Percentiles rank a stretch among this genome's conserved stretches.
These are phyloP conservation scores for Xerocomellus amylosporus DNA, from an alignment of 768 basidiomycete genomes.

Conservation along the genomic window DNA sequence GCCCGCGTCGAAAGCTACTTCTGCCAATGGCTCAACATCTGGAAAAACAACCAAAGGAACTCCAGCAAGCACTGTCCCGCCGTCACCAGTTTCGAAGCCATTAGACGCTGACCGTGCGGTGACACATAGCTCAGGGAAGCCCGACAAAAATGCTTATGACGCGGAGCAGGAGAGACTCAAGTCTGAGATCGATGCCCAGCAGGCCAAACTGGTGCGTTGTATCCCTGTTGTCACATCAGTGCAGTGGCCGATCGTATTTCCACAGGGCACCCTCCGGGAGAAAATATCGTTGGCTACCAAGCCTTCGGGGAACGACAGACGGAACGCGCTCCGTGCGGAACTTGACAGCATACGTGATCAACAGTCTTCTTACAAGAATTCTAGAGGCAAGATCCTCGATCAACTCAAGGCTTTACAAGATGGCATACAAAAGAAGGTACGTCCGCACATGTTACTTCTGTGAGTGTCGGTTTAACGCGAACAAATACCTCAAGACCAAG, in stretches of 20 bases:
- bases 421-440: constrained; percentile 75
- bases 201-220: constrained; percentile 73
- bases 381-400: constrained; percentile 68
- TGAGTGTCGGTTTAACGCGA: constrained; percentile 1
- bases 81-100: constrained; percentile 25
- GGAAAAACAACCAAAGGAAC: constrained; percentile 18
- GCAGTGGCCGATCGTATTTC: constrained; percentile 1
- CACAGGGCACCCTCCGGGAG: constrained; percentile 66
- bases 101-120: constrained; percentile 18
- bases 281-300: constrained; percentile 68
- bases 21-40: constrained; percentile 47
- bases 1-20: constrained; percentile 52
- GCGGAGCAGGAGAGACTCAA: constrained; percentile 82
- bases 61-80: constrained; percentile 26
- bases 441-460: neutral
- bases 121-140: constrained; percentile 49
- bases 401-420: constrained; percentile 81
- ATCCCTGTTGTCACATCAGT: neutral
- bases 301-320: constrained; percentile 65
- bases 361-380: constrained; percentile 74
- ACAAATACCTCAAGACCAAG: constrained; percentile 57
- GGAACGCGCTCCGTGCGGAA: constrained; percentile 71
- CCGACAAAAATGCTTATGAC: constrained; percentile 85
- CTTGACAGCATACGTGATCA: constrained; percentile 73
- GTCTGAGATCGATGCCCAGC: constrained; percentile 78